phyloP scores from a whole-genome alignment of 371 early-diverging fungal genomes.

The Rhizopus delemar region DNA sequence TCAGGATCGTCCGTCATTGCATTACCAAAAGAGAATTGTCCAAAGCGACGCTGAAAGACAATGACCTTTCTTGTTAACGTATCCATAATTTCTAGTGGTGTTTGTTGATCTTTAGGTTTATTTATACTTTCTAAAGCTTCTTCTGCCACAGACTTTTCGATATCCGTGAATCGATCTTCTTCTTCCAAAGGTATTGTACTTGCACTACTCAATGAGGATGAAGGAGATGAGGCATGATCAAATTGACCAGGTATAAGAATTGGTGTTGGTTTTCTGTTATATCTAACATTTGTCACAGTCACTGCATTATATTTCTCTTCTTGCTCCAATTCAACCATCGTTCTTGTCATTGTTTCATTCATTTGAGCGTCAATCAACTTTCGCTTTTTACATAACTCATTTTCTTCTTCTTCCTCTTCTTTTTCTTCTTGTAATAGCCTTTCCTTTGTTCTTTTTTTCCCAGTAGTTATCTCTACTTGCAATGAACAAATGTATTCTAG shows the following conservation, averaged over 20 bases:
- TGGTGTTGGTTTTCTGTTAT: constrained; percentile 25
- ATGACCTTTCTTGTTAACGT: constrained; percentile 42
- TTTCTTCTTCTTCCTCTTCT: constrained; percentile 20
- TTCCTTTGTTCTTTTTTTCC: constrained; percentile 11
- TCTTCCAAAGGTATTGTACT: constrained; percentile 30
- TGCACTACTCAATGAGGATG: constrained; percentile 39
- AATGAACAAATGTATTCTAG: constrained; percentile 58
- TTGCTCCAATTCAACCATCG: constrained; percentile 10
- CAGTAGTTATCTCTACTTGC: constrained; percentile 51
- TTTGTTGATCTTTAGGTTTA: constrained; percentile 19
- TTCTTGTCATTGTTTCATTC: constrained; percentile 19
- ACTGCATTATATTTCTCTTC: constrained; percentile 6
- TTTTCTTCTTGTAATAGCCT: constrained; percentile 10
- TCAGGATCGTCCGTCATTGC: constrained; percentile 3
- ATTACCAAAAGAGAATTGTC: constrained; percentile 25
- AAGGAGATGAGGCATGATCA: constrained; percentile 22
- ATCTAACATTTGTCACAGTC: background rate
- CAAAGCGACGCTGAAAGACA: constrained; percentile 47
- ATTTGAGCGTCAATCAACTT: constrained; percentile 21
- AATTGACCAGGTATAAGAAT: constrained; percentile 34
- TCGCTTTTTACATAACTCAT: constrained; percentile 7
- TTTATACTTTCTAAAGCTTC: constrained; percentile 25
- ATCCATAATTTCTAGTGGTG: constrained; percentile 51
- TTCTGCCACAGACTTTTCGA: constrained; percentile 35
- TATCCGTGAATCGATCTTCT: constrained; percentile 5